Evolutionary conservation across 73 alveolate species (phyloP), one percentile per base, ranked within the genome.

Genomic region (Effrenium voratum): DNA sequence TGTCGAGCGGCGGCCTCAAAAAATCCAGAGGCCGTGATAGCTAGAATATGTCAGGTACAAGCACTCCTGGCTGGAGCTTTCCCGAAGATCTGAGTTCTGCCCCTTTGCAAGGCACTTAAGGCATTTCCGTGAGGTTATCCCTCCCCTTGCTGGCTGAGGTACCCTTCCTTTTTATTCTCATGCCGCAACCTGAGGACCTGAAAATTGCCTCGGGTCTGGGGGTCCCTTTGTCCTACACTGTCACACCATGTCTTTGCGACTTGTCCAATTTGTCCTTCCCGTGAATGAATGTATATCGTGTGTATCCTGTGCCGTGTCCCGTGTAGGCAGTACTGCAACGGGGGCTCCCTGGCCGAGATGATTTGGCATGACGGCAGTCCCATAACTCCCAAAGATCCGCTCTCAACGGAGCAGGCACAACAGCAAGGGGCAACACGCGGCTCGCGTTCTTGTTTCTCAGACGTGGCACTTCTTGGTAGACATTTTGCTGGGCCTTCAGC

Each of bases 11-110:
- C 22, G 16, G 82, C n/a, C 47, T 36, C 47, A 70, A n/a, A 70
- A 66, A 16, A 34, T 28, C 38, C 41, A 28, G 77, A 26, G n/a
- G 22, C 41, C 43, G 38, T 30, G 22, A 3, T 1, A 30, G 79
- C 36, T 22, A 22, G 41, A 32, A 36, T 32, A 41, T 24, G 79
- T 41, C 16, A 70, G 82, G 96, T 91, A 91, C 98, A 91, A 91
- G 68, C 98, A 91, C 80, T 72, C 91, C 47, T 91, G 98, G 98
- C 19, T 91, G 98, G 98, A 91, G 81, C 98, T 91, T 34, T 91
- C 98, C 26, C n/a, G 98, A 57, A 52, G 91, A 4, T 91, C 98
- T 5, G 98, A 70, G 36, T 91, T 91, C 79, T 91, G 98, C 44
- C 98, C 98, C 79, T 91, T 91, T 40, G 88, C 28, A 46, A 30